A percentile compares a stretch with the other conserved stretches of the same genome.
Evolutionary conservation across 2,329 filamentous ascomycete genomes (phyloP).

Genomic region (Esteya vermicola): DNA sequence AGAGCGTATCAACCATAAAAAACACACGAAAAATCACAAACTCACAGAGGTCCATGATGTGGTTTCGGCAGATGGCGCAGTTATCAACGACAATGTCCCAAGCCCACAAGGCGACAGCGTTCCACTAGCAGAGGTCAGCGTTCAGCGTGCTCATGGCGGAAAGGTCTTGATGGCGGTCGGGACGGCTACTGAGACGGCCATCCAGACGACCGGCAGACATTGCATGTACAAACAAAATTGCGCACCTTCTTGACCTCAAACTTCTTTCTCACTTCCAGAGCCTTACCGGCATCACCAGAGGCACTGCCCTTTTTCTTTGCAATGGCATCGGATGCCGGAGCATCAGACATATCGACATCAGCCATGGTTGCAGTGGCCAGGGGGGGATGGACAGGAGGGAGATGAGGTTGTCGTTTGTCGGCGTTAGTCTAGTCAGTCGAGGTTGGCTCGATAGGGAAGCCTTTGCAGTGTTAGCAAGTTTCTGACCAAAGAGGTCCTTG

Average conservation of each 20-base stretch:
- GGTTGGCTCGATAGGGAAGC: too few species aligned
- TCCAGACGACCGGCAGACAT: too few species aligned
- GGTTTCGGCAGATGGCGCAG: conserved; percentile 97
- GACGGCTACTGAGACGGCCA: too few species aligned
- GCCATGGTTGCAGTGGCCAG: conserved; percentile 49
- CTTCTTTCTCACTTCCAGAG: conserved; percentile 66
- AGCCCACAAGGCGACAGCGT: conserved; percentile 93
- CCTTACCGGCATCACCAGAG: conserved; percentile 29
- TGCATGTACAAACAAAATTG: too few species aligned
- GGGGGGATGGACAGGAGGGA: too few species aligned
- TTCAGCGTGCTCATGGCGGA: too few species aligned
- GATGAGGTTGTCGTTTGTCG: too few species aligned
- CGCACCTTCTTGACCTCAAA: conserved; percentile 98
- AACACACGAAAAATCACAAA: background rate
- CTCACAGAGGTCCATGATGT: conserved; percentile 98
- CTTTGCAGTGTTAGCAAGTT: too few species aligned
- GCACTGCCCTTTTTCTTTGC: conserved; percentile 37
- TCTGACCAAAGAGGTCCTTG: too few species aligned
- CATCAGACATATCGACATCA: conserved; percentile 94
- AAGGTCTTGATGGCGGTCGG: too few species aligned
- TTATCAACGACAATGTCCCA: conserved; percentile 99
- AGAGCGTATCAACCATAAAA: background rate
- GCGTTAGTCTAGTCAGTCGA: too few species aligned
- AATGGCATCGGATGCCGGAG: conserved; percentile 37
- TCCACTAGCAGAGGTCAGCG: too few species aligned